A percentile compares a stretch with the other conserved stretches of the same genome.
Evolutionary conservation across 208 protist genomes (phyloP).

Genomic region (Kentomonas sorsogonicus): DNA sequence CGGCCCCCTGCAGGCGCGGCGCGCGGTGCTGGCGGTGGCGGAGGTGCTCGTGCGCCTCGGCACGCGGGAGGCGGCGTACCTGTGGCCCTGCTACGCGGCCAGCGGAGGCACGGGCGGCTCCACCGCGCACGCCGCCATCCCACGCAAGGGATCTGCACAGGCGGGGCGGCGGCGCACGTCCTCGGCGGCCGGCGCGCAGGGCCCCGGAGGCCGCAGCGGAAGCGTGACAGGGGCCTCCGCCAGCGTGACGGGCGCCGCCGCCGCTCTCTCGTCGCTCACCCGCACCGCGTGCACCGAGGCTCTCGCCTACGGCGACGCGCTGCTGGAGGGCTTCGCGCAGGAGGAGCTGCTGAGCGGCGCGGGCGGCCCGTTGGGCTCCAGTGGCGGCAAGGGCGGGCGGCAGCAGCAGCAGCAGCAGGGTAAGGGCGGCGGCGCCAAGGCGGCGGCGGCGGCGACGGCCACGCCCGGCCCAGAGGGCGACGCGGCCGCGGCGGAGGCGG

Average conservation of each 20-base stretch:
- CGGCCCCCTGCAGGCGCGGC: constrained; percentile 40
- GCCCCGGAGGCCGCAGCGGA: not conserved
- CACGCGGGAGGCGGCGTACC: constrained; percentile 38
- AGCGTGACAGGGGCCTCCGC: not conserved
- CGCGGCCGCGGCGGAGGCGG: not conserved
- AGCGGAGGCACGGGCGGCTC: not conserved
- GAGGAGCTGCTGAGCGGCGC: too few species aligned
- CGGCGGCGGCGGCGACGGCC: not conserved
- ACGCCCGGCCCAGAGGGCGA: not conserved
- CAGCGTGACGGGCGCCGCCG: not conserved
- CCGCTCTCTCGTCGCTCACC: constrained; percentile 1
- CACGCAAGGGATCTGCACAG: not conserved
- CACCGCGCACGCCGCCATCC: not conserved
- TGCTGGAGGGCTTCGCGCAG: constrained; percentile 35
- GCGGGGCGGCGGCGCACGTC: not conserved
- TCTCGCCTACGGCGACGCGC: constrained; percentile 32
- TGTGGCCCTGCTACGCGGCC: constrained; percentile 25
- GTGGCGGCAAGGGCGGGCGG: too few species aligned
- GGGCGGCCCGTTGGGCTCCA: too few species aligned
- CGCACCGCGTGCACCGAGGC: constrained; percentile 58
- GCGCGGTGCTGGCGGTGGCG: constrained; percentile 47
- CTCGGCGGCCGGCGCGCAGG: not conserved
- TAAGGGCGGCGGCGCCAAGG: not conserved
- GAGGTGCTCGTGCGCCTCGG: constrained; percentile 55
- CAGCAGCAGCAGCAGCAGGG: constrained; percentile 1